phyloP scores from a whole-genome alignment of 1,284 basidiomycete genomes.

The Wallemia hederae region DNA sequence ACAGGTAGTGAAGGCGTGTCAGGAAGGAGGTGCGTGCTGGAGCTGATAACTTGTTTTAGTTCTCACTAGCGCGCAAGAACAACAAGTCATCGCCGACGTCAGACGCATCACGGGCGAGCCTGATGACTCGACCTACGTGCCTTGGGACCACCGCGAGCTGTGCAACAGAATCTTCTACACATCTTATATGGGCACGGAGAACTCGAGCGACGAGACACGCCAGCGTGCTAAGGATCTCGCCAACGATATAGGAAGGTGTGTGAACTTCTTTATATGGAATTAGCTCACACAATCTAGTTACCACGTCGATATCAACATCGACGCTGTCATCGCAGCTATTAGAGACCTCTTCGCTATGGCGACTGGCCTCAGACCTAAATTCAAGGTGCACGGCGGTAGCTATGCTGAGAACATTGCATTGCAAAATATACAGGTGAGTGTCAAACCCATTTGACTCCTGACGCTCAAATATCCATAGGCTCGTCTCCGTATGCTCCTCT shows the following conservation, averaged over 20 bases:
- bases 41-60: neutral
- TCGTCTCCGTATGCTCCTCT: conserved; percentile 74
- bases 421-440: conserved; percentile 69
- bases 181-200: conserved; percentile 97
- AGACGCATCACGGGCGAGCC: conserved; percentile 61
- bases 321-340: conserved; percentile 56
- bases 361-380: conserved; percentile 52
- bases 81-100: conserved; percentile 70
- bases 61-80: conserved; percentile 29
- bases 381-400: conserved; percentile 63
- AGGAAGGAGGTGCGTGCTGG: conserved; percentile 30
- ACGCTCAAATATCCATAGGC: conserved; percentile 23
- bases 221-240: conserved; percentile 59
- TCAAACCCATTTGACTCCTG: neutral
- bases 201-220: conserved; percentile 66
- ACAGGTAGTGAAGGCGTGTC: conserved; percentile 46
- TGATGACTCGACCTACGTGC: conserved; percentile 47
- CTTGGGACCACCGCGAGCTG: conserved; percentile 61
- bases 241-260: conserved; percentile 58
- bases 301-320: conserved; percentile 90
- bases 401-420: conserved; percentile 75
- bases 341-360: conserved; percentile 55
- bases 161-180: conserved; percentile 72
- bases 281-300: conserved; percentile 25
- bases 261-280: neutral